phyloP scores from a whole-genome alignment of 352 stramenopile species.

The Phytophthora pini region DNA sequence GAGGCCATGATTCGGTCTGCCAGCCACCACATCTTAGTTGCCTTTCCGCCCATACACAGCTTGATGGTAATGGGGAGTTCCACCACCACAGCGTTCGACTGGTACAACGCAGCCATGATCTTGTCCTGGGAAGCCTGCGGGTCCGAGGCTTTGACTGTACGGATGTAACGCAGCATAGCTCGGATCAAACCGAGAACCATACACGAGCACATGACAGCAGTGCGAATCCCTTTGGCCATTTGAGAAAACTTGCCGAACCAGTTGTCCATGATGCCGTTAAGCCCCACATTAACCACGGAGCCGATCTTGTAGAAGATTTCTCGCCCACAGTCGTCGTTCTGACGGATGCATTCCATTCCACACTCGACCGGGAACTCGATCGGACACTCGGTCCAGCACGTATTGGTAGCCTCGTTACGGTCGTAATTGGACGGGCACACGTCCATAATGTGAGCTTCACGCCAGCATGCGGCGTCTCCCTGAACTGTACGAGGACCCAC shows the following conservation, averaged over 20 bases:
- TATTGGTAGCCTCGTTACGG: conserved; percentile 43
- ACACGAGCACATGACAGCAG: conserved; percentile 35
- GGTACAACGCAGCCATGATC: conserved; percentile 40
- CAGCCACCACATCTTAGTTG: conserved; percentile 19
- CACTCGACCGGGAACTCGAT: conserved; percentile 41
- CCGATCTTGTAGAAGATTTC: conserved; percentile 44
- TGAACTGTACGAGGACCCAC: conserved; percentile 28
- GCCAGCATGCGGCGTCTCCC: conserved; percentile 21
- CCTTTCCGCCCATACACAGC: conserved; percentile 39
- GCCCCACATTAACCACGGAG: conserved; percentile 37
- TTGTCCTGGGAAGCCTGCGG: conserved; percentile 41
- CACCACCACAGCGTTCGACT: conserved; percentile 43
- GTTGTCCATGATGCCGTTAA: conserved; percentile 48
- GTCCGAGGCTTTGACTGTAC: conserved; percentile 30
- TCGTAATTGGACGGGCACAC: conserved; percentile 44
- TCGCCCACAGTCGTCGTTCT: conserved; percentile 42
- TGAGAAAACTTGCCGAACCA: conserved; percentile 47
- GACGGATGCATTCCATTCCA: conserved; percentile 43
- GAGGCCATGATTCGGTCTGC: conserved; percentile 22
- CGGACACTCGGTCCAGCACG: conserved; percentile 62
- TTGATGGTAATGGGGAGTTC: conserved; percentile 54
- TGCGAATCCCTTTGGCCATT: conserved; percentile 46
- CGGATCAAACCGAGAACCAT: conserved; percentile 34
- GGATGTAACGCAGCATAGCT: conserved; percentile 36
- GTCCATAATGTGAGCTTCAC: conserved; percentile 39